These are phyloP conservation scores for Solanum gandarillasii DNA, from an alignment of 257 asterid genomes.

Conservation along the genomic window DNA sequence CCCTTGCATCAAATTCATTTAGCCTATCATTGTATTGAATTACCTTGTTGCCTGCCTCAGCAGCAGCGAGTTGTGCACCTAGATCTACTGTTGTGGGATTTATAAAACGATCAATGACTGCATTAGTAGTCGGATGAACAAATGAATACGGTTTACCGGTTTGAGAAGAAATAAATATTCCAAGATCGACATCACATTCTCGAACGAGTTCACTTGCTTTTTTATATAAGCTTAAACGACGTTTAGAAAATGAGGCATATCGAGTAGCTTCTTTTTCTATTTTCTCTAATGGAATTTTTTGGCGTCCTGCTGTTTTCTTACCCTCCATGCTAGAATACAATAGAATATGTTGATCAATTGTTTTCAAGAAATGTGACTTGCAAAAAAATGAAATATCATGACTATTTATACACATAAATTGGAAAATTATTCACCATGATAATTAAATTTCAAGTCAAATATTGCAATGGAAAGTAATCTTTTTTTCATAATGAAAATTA, in stretches of 20 bases:
- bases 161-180: slow-evolving; percentile 20
- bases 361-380: neutral
- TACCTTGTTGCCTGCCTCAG: neutral
- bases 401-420: neutral
- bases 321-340: neutral
- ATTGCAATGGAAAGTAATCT: neutral
- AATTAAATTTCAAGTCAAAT: neutral
- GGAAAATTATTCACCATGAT: neutral
- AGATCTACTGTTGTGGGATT: neutral
- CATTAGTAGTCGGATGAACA: slow-evolving; percentile 23
- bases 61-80: neutral
- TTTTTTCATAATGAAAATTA: neutral
- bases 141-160: slow-evolving; percentile 26
- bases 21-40: neutral
- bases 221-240: neutral
- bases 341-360: neutral
- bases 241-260: neutral
- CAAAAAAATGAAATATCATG: neutral
- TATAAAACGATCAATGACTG: neutral
- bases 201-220: slow-evolving; percentile 24
- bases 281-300: neutral
- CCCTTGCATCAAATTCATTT: neutral
- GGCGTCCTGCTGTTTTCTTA: neutral
- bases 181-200: slow-evolving; percentile 17
- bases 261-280: neutral